Evolutionary conservation across 2,329 filamentous ascomycete genomes (phyloP).

Genomic region (Teratosphaeria nubilosa): DNA sequence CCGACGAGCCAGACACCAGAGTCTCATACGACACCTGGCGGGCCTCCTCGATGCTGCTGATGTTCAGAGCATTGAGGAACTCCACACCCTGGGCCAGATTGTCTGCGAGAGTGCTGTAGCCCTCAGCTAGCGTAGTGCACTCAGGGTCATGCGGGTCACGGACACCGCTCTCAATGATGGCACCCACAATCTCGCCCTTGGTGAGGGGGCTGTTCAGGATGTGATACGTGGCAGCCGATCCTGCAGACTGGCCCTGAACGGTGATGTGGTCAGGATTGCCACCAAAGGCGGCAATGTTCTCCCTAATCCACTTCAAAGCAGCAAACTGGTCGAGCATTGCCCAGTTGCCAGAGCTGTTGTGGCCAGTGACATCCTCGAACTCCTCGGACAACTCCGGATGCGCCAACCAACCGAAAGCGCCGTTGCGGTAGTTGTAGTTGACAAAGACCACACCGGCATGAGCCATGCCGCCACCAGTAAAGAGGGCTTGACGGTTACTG

Average conservation of each 20-base stretch:
- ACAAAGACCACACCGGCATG: slow-evolving; percentile 23
- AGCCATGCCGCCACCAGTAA: not conserved
- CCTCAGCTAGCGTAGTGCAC: not conserved
- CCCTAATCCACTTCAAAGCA: slow-evolving; percentile 39
- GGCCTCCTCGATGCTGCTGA: not conserved
- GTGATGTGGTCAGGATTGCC: slow-evolving; percentile 38
- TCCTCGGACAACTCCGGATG: slow-evolving; percentile 33
- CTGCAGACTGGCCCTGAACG: slow-evolving; percentile 39
- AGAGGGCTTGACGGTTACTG: not conserved
- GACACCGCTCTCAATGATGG: not conserved
- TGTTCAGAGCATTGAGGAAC: not conserved
- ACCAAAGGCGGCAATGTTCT: slow-evolving; percentile 38
- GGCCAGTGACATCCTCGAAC: slow-evolving; percentile 27
- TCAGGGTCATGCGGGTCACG: not conserved
- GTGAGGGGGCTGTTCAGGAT: not conserved
- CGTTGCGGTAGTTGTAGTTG: slow-evolving; percentile 51
- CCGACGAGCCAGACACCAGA: not conserved
- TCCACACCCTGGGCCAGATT: not conserved
- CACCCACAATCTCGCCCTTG: not conserved
- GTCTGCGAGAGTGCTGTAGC: not conserved
- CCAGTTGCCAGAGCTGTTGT: slow-evolving; percentile 45
- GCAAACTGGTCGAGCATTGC: slow-evolving; percentile 44
- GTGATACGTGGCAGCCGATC: slow-evolving; percentile 7
- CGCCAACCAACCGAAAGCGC: slow-evolving; percentile 49
- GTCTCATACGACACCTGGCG: not conserved